These are phyloP conservation scores for Xylariaceae sp. DNA, from an alignment of 2,329 filamentous ascomycete species.

Conservation along the genomic window DNA sequence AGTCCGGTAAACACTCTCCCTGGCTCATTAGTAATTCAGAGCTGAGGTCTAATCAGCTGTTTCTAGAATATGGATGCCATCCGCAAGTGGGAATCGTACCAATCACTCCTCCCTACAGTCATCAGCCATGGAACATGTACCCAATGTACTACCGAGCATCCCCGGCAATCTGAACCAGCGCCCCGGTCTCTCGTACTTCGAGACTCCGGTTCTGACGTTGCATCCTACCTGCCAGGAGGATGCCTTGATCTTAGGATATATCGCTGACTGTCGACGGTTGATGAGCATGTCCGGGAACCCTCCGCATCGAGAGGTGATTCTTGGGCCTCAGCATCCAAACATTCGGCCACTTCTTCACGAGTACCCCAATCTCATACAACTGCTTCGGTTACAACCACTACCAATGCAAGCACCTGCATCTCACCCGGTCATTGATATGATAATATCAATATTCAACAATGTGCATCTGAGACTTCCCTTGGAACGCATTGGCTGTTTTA, in stretches of 20 bases:
- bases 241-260: constrained; percentile 32
- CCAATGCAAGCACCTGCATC: constrained; percentile 12
- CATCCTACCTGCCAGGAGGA: constrained; percentile 32
- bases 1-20: constrained; percentile 27
- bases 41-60: constrained; percentile 24
- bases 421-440: constrained; percentile 30
- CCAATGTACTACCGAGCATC: constrained; percentile 33
- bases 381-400: constrained; percentile 21
- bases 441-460: constrained; percentile 28
- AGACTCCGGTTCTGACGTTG: constrained; percentile 31
- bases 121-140: constrained; percentile 34
- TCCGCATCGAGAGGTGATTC: constrained; percentile 25
- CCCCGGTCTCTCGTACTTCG: constrained; percentile 25
- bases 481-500: constrained; percentile 32
- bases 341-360: constrained; percentile 30
- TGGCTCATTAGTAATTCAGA: constrained; percentile 11
- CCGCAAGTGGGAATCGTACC: constrained; percentile 30
- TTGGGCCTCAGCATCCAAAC: constrained; percentile 32
- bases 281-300: constrained; percentile 21
- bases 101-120: constrained; percentile 30
- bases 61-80: constrained; percentile 31
- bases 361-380: constrained; percentile 6
- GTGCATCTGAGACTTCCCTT: constrained; percentile 26
- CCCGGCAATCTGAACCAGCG: constrained; percentile 18
- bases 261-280: constrained; percentile 34